Evolutionary conservation across 139 green algal species (phyloP).

Genomic region (Asterochloris sp.): DNA sequence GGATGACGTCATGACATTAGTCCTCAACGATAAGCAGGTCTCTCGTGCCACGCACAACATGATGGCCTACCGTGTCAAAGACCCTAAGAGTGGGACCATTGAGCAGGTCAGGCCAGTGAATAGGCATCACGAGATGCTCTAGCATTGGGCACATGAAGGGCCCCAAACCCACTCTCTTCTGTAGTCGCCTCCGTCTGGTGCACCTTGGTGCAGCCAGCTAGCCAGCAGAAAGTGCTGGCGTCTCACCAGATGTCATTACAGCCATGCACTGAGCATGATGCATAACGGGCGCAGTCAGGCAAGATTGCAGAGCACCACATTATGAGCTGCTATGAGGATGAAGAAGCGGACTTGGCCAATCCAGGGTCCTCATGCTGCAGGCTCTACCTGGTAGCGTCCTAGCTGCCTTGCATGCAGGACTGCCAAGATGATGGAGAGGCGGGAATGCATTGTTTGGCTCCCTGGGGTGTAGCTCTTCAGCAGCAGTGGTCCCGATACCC

Average conservation of each 20-base stretch:
- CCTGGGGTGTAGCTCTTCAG: not conserved
- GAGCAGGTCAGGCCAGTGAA: not conserved
- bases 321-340: no score
- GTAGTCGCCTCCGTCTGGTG: no score
- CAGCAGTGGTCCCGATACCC: no score
- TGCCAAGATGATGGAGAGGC: not conserved
- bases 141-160: no score
- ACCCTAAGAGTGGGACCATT: constrained; percentile 10
- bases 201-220: no score
- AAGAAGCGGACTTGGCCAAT: no score
- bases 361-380: not conserved
- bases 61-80: constrained; percentile 71
- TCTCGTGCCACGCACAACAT: constrained; percentile 84
- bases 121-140: not conserved
- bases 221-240: no score
- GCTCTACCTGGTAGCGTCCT: not conserved
- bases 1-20: constrained; percentile 50
- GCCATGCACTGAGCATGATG: no score
- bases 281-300: no score
- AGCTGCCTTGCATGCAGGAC: not conserved
- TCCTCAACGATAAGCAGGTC: constrained; percentile 77
- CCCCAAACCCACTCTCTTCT: no score
- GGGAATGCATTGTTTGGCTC: not conserved
- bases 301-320: no score
- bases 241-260: no score